These are phyloP conservation scores for Mucor indicus DNA, from an alignment of 371 early-diverging fungal species.

Conservation along the genomic window DNA sequence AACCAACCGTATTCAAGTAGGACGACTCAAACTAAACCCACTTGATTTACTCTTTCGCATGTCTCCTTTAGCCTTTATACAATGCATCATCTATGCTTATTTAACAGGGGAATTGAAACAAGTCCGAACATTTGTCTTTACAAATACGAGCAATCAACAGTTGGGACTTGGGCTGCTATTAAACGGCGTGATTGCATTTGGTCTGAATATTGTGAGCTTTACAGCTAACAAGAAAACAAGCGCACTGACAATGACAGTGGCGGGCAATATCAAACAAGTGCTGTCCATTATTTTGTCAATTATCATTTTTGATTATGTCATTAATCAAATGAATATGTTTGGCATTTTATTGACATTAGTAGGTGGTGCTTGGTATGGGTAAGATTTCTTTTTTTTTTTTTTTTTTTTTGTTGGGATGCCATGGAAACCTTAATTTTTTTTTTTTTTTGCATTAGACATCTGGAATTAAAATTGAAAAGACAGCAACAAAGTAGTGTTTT, in stretches of 20 bases:
- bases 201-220: slow-evolving; percentile 78
- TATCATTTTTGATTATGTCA: slow-evolving; percentile 66
- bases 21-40: slow-evolving; percentile 75
- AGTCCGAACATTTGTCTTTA: slow-evolving; percentile 47
- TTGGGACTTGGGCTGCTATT: no score
- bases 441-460: no score
- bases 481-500: no score
- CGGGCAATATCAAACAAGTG: slow-evolving; percentile 85
- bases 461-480: no score
- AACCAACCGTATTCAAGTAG: slow-evolving; percentile 80
- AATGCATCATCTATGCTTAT: slow-evolving; percentile 66
- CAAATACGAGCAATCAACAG: slow-evolving; percentile 41
- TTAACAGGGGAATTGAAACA: slow-evolving; percentile 66
- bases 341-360: slow-evolving; percentile 78
- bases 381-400: no score
- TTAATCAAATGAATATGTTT: slow-evolving; percentile 63
- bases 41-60: slow-evolving; percentile 80
- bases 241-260: slow-evolving; percentile 86
- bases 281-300: slow-evolving; percentile 77
- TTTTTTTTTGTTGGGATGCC: no score
- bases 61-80: slow-evolving; percentile 79
- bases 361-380: slow-evolving; percentile 71
- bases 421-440: no score
- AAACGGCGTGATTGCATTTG: slow-evolving; percentile 84
- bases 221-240: slow-evolving; percentile 82